Base-by-base conservation (phyloP, 331 rosid species). In the Pyrus hybrid region DNA sequence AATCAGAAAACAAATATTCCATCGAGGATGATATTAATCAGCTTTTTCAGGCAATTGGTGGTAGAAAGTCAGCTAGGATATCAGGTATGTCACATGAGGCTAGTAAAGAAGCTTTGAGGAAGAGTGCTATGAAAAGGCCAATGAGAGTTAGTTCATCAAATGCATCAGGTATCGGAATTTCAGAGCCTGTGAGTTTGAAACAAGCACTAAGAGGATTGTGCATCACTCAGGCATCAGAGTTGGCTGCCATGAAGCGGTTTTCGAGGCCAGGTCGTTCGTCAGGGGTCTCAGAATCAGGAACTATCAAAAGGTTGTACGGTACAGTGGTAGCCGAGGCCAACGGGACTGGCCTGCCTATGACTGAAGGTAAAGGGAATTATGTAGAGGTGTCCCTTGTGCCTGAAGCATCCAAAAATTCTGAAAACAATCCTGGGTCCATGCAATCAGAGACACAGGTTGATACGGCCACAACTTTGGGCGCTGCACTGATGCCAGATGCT, bases 131-230 rank as follows among this genome's bases (percentile, higher is more conserved):
- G 88, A 91, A 93, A 84, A 88, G 91, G 83, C 99, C 99, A 21
- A 87, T 94, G 76, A 87, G 88, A 82, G 91, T 83, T 21, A 80
- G 88, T 83, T 79, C 93, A 57, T 85, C 95, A 33, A 87, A 89
- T 76, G 87, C 88, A 35, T 82, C 97, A 8, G 96, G 99, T 72
- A 92, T 94, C 76, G 97, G 99, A 82, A 90, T 94, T 75, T 86
- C 99, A 5, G 99, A 90, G 75, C 87, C 96, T 73, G 97, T 82
- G 23, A 94, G 97, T 83, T 92, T 94, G 83, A 94, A 94, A 88
- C 97, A 94, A 82, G 99, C 99, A n/a, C 88, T 94, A 56, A 86
- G 99, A 86, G 99, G 99, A 51, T 77, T 94, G 66, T 92, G 97
- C 78, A 91, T 94, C 71, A 90, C 99, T 70, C 99, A 94, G 89